Base-by-base conservation (phyloP, 2,329 filamentous ascomycete genomes). In the Pseudogymnoascus sp. region DNA sequence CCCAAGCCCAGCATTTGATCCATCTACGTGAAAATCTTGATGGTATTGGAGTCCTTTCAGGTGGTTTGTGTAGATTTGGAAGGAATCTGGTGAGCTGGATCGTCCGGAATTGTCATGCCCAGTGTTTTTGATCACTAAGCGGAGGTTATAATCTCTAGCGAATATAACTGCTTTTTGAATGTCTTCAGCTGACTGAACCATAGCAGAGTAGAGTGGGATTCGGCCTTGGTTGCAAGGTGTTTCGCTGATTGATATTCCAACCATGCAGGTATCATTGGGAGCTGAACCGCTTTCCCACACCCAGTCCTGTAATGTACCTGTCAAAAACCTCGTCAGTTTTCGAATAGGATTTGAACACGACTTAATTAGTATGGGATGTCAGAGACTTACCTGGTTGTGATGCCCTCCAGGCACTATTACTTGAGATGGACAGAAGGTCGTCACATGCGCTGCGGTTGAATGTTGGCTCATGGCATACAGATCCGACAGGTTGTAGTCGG, bases 41-140 rank as follows among this genome's bases (percentile, higher is more conserved):
- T 40, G 40, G 50, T 62, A 23, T 21, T 63, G 33, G 33, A 64
- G 60, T 31, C 46, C 37, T 46, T 64, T 63, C 46, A 64, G 21
- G 42, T 60, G 21, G 35, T 63, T 53, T 17, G 63, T 64, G 38
- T 35, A 31, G 35, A 64, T 63, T 53, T 64, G 63, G 23, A 64
- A 63, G 29, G 63, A 64, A 19, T 64, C 42, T 50, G 63, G 63
- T 53, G 63, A 61, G 37, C 59, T 60, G 31, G 62, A 65, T 33
- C 64, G 64, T 23, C 62, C 62, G 21, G 60, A 50, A 64, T 7
- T 63, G 42, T 65, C 64, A 65, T 65, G 64, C 21, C 64, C 64
- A 11, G 64, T 59, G 56, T 65, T 65, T 40, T 65, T 65, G 64
- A 65, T 63, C 23, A 65, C 64, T 13, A 65, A 15, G 7, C 64